phyloP scores from a whole-genome alignment of 192 early-diverging fungal genomes.

The Oehlia diaphana region DNA sequence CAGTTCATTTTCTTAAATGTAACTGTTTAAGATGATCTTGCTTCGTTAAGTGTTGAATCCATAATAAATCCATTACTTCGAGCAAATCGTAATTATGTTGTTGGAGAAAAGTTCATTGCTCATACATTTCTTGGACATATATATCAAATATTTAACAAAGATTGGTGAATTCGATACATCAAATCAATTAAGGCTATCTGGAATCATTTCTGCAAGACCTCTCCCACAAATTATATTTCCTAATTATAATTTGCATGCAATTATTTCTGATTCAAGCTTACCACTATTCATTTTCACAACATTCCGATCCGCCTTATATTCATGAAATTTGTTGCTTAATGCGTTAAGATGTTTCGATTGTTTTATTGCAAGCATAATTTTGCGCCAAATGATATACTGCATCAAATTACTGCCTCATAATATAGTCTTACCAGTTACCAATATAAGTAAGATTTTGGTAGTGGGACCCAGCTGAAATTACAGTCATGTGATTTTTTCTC shows the following conservation, averaged over 20 bases:
- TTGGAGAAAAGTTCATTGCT: background rate
- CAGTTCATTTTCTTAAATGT: conserved; percentile 11
- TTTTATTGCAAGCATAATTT: too few species aligned
- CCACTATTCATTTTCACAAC: too few species aligned
- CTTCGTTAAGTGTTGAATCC: background rate
- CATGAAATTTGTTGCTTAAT: too few species aligned
- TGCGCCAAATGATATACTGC: too few species aligned
- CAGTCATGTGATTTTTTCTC: too few species aligned
- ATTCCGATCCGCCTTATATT: too few species aligned
- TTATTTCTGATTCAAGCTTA: too few species aligned
- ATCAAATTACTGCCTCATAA: too few species aligned
- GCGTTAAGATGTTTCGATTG: too few species aligned
- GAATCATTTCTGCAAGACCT: background rate
- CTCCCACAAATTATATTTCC: background rate
- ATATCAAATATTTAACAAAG: conserved; percentile 8
- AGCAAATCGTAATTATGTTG: conserved; percentile 2
- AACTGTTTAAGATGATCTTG: background rate
- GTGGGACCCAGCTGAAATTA: too few species aligned
- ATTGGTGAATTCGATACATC: background rate
- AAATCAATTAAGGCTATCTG: background rate
- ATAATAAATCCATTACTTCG: background rate
- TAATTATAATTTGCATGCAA: background rate
- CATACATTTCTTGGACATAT: conserved; percentile 8
- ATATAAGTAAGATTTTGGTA: too few species aligned
- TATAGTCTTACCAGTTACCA: too few species aligned